Conservation (phyloP, 1,284 basidiomycete species). For the Microbotryomycetes sp. region DNA sequence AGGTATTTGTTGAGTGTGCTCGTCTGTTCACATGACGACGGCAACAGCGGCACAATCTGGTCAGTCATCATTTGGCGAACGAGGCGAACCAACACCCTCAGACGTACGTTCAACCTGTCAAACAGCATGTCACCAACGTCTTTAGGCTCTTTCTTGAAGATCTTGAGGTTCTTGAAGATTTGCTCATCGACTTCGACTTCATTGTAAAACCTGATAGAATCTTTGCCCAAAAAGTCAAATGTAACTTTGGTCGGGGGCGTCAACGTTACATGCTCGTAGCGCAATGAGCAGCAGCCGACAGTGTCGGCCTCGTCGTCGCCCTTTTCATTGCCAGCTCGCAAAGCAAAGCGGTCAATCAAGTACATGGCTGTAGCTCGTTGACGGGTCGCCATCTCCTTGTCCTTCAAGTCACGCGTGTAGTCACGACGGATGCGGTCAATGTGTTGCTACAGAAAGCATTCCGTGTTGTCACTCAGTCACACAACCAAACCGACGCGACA, state of each 20-base stretch:
- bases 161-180: slow-evolving; percentile 81
- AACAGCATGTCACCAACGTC: slow-evolving; percentile 81
- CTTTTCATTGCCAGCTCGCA: slow-evolving; percentile 96
- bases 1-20: slow-evolving; percentile 80
- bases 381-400: slow-evolving; percentile 82
- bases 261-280: slow-evolving; percentile 88
- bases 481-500: neutral
- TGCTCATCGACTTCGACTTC: slow-evolving; percentile 71
- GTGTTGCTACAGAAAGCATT: slow-evolving; percentile 55
- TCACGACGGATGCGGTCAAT: slow-evolving; percentile 82
- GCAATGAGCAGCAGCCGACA: slow-evolving; percentile 90
- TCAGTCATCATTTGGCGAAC: too few species aligned
- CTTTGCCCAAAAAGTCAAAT: slow-evolving; percentile 96
- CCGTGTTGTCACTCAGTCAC: too few species aligned
- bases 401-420: slow-evolving; percentile 74
- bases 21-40: slow-evolving; percentile 52
- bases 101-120: slow-evolving; percentile 54
- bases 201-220: slow-evolving; percentile 90
- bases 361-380: slow-evolving; percentile 95
- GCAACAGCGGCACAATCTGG: too few species aligned
- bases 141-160: slow-evolving; percentile 85
- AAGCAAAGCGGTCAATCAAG: slow-evolving; percentile 88
- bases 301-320: slow-evolving; percentile 97
- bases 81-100: slow-evolving; percentile 2
- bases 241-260: slow-evolving; percentile 71